These are phyloP conservation scores for Elongisporangium undulatum DNA, from an alignment of 352 stramenopile genomes.

Conservation along the genomic window DNA sequence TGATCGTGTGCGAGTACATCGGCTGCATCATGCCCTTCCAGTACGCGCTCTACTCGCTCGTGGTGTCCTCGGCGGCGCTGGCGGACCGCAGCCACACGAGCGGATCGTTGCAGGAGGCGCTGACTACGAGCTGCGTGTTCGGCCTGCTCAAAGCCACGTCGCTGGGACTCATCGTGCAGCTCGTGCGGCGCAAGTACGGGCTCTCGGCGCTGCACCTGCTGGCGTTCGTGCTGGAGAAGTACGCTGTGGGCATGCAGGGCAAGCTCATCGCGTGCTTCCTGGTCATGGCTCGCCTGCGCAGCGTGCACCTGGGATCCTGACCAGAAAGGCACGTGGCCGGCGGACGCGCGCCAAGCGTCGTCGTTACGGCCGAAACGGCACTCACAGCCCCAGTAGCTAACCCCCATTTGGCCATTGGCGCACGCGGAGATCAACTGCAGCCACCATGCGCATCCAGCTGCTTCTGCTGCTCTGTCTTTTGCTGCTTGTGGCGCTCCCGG, in stretches of 20 bases:
- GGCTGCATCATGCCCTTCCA: constrained; percentile 26
- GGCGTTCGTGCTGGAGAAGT: constrained; percentile 32
- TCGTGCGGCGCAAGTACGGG: constrained; percentile 24
- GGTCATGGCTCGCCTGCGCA: constrained; percentile 9
- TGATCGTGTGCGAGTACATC: constrained; percentile 29
- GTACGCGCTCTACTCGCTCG: constrained; percentile 16
- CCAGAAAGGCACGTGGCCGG: not conserved
- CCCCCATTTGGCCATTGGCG: not conserved
- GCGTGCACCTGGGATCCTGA: not conserved
- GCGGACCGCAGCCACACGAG: constrained; percentile 2
- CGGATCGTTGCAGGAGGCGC: not conserved
- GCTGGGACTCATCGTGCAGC: constrained; percentile 11
- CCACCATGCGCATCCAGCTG: not conserved
- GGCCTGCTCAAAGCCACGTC: constrained; percentile 8
- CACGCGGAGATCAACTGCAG: not conserved
- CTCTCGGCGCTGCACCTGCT: constrained; percentile 19
- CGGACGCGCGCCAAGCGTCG: not conserved
- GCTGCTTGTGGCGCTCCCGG: not conserved
- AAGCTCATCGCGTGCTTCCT: constrained; percentile 23
- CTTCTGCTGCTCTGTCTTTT: not conserved
- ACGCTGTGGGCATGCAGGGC: constrained; percentile 22
- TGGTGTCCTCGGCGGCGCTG: constrained; percentile 4
- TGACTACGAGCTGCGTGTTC: constrained; percentile 8
- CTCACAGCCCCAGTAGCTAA: not conserved
- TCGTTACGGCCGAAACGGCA: not conserved